Evolutionary conservation across 176 grass and related monocot genomes (phyloP), one percentile per base, ranked within the genome.

Genomic region (Triticum dicoccoides): DNA sequence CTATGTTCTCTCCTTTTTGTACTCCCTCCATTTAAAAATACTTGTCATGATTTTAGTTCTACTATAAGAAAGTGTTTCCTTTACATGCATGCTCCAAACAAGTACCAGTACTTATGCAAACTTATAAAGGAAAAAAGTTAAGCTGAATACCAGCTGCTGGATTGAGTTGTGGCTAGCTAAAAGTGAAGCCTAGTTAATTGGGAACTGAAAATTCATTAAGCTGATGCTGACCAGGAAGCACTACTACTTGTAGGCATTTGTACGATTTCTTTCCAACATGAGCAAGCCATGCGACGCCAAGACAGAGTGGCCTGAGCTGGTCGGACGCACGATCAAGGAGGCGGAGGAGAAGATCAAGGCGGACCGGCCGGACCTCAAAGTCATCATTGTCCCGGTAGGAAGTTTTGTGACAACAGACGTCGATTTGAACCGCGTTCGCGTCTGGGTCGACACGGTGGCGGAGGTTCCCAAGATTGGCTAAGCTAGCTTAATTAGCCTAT

Each of bases 261-360:
- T 20, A 3, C 37, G 3, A 62, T n/a, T 37, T 23, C 21, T 5
- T 39, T 44, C 13, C 10, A 81, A 32, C n/a, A 87, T 87, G 86
- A 34, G 39, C 17, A 81, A 65, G 68, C 7, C 67, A 1, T 25
- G 66, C 54, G 54, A 24, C 3, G 21, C 15, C 3, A 87, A 77
- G 45, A 77, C 71, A 4, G 86, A 87, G 79, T 87, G 86, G 86
- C 71, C 86, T 9, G 79, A 88, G 45, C 72, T 88, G 2, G 8
- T 77, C 14, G 79, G 86, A 0, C 4, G 34, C 0, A 88, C 45
- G 2, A 88, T 88, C 42, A 33, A 88, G 61, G 17, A 76, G 45
- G 86, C 86, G 1, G 3, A 42, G 34, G 34, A 77, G 72, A 88
- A 76, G 71, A 88, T 88, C 9, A 82, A 77, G 45, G 71, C 79